phyloP scores from a whole-genome alignment of 768 basidiomycete genomes.

The Kwoniella dejecticola region DNA sequence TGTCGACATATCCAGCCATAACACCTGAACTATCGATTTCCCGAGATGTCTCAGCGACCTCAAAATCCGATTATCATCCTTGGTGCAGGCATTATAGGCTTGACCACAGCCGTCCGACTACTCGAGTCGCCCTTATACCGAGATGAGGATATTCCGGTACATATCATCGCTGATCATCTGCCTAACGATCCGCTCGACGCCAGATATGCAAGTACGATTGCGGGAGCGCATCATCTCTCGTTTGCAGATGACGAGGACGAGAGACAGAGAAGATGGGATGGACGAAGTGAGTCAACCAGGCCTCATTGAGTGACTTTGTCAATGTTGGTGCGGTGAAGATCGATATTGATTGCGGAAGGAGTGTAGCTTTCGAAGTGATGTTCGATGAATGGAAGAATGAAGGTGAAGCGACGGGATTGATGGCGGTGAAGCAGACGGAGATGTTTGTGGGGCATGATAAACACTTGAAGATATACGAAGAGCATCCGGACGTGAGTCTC shows the following conservation, averaged over 20 bases:
- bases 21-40: too few species aligned
- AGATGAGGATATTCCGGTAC: background rate
- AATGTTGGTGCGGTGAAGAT: too few species aligned
- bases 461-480: constrained; percentile 51
- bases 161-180: constrained; percentile 46
- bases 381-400: constrained; percentile 38
- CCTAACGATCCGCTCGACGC: constrained; percentile 50
- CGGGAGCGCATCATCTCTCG: constrained; percentile 56
- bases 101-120: constrained; percentile 54
- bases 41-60: too few species aligned
- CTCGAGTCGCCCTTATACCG: constrained; percentile 44
- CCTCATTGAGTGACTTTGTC: too few species aligned
- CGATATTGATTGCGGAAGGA: too few species aligned
- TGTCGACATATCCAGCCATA: too few species aligned
- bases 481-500: constrained; percentile 53
- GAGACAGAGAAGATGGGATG: constrained; percentile 47
- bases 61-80: constrained; percentile 50
- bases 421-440: constrained; percentile 54
- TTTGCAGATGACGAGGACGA: constrained; percentile 53
- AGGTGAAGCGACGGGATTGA: constrained; percentile 39
- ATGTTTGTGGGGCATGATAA: constrained; percentile 44
- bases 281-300: constrained; percentile 44
- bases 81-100: constrained; percentile 56
- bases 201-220: constrained; percentile 45
- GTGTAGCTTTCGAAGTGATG: constrained; percentile 51